Evolutionary conservation across 192 early-diverging fungal species (phyloP), one percentile per base, ranked within the genome.

Genomic region (Rhizophagus prolifer): DNA sequence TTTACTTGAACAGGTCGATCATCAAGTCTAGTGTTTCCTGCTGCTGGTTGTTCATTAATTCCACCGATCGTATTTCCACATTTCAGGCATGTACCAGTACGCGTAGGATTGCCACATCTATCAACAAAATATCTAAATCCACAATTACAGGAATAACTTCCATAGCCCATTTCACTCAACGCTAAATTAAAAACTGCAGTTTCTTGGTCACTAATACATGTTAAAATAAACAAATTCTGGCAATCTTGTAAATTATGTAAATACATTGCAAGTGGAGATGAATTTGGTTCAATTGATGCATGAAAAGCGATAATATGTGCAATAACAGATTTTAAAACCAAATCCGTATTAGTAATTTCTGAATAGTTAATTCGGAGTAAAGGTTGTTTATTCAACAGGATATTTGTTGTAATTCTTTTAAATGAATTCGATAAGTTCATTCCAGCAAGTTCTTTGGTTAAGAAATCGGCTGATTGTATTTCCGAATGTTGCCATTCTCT

Each of bases 61-160:
- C 36, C 36, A 38, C 36, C 36, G 36, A 38, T 38, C 5, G 36
- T 38, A 9, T 8, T 38, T 8, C 36, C 36, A 38, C 66, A 69
- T 0, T 66, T 16, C n/a, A 68, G 76, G 34, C 76, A 77, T 19
- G 0, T 28, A 19, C 44, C 5, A 19, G 4, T 50, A 1, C 1
- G 14, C 12, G 3, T 31, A 31, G 69, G 58, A 3, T 4, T 4
- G 31, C 76, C 76, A 25, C 76, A 77, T n/a, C 38, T 50, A 7
- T 9, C 68, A 21, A 77, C 30, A 14, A 77, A 16, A 9, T 77
- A 77, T 41, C 14, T 58, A 23, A 31, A 77, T 7, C 76, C 76
- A 59, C 76, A 77, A 72, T 38, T 16, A 58, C 76, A 77, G 3
- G 26, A 30, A 67, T 70, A 77, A 36, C 76, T 77, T 34, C 47